Base-by-base conservation (phyloP, 306 rosid genomes). In the Cicer pinnatifidum region DNA sequence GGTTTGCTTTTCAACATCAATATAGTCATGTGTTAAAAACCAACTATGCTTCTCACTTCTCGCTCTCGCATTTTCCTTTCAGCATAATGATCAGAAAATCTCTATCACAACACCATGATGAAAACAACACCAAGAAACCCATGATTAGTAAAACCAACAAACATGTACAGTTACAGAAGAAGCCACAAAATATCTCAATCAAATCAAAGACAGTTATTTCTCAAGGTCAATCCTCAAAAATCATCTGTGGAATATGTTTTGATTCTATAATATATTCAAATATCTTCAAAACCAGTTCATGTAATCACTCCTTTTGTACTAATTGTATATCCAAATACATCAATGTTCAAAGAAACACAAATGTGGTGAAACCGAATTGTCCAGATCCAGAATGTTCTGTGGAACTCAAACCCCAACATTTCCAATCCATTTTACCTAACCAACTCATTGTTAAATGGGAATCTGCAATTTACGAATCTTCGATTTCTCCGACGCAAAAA, bases 241-340 rank as follows among this genome's bases (percentile, higher is more conserved):
- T 6, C 20, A 4, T 0, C 0, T 68, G 81, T 1, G 67, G 52
- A 12, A 69, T 77, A 43, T 77, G 81, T 13, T 28, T 69, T 3
- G 76, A 78, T 37, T 38, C 5, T 8, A 52, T 17, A 69, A 4
- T 4, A 37, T 0, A 0, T 0, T 0, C 51, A 3, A 20, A 69
- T 0, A 59, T 33, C 9, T 69, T 69, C 38, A 20, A 1, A 8
- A 23, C 13, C 7, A 2, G 11, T 20, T 10, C 35, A n/a, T 77
- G 81, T 38, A 39, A 69, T 0, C 81, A 77, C 16, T 51, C 33
- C 7, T 77, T 69, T 23, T 77, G 81, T 43, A 23, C n/a, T 20
- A 59, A 47, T 0, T 77, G 81, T 33, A 60, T 77, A 12, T 68
- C 70, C 41, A 69, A 19, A 11, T 40, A 77, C 8, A 64, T 69